phyloP scores from a whole-genome alignment of 169 alveolate species.

The Theileria sp. region DNA sequence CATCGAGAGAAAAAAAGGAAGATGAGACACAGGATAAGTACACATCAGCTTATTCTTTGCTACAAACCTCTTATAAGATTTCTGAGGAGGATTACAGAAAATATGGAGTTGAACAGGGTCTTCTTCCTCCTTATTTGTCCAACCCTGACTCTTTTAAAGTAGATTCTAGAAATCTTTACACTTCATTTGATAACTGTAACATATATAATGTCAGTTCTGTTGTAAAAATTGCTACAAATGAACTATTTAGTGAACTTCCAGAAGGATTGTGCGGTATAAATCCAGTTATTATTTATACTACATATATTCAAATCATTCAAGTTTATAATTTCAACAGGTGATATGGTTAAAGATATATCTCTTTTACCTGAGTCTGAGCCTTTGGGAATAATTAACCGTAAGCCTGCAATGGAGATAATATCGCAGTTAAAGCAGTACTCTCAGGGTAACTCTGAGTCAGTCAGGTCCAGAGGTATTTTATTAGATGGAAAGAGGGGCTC shows the following conservation, averaged over 20 bases:
- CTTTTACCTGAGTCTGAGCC: slow-evolving; percentile 64
- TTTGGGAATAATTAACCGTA: slow-evolving; percentile 57
- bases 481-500: slow-evolving; percentile 79
- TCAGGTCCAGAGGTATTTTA: slow-evolving; percentile 51
- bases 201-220: slow-evolving; percentile 43
- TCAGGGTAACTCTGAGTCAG: neutral
- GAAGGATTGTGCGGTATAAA: slow-evolving; percentile 62
- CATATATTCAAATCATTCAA: neutral
- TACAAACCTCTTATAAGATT: slow-evolving; percentile 42
- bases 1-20: slow-evolving; percentile 1
- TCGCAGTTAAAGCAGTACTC: slow-evolving; percentile 65
- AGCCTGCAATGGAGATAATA: slow-evolving; percentile 57
- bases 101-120: slow-evolving; percentile 57
- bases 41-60: slow-evolving; percentile 47
- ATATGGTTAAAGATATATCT: slow-evolving; percentile 47
- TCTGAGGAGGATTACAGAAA: slow-evolving; percentile 63
- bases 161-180: slow-evolving; percentile 29
- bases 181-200: slow-evolving; percentile 28
- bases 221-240: slow-evolving; percentile 29
- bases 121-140: slow-evolving; percentile 47
- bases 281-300: neutral
- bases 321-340: slow-evolving; percentile 33
- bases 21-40: slow-evolving; percentile 31
- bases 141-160: slow-evolving; percentile 39
- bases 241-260: slow-evolving; percentile 34